Conservation (phyloP, 169 alveolate species). For the Eimeria maxima region DNA sequence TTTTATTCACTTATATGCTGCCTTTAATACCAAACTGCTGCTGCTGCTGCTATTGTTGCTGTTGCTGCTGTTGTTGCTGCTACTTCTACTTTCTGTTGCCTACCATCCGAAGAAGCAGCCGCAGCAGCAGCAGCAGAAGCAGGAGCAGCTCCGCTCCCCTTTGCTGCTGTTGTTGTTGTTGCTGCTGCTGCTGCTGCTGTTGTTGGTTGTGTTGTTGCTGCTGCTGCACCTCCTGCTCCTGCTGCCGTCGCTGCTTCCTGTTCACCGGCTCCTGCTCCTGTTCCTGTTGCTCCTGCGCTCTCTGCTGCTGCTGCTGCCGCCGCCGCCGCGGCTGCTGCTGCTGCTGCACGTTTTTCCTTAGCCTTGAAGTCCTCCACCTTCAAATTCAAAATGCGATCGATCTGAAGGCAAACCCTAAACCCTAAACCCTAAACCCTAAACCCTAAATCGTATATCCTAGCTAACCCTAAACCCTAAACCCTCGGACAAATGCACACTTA, state of each 20-base stretch:
- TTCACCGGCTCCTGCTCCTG: background rate
- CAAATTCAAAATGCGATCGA: background rate
- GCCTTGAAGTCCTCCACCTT: background rate
- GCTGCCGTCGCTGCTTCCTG: constrained; percentile 31
- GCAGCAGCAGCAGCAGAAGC: too few species aligned
- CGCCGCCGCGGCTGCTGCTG: constrained; percentile 37
- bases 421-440: constrained; percentile 32
- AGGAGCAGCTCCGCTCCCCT: constrained; percentile 1
- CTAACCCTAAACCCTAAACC: constrained; percentile 30
- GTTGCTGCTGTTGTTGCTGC: constrained; percentile 16
- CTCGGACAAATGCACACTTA: background rate
- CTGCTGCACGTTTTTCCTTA: background rate
- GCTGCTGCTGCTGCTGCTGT: background rate
- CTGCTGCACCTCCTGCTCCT: background rate
- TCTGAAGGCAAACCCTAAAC: background rate
- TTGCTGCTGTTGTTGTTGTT: constrained; percentile 9
- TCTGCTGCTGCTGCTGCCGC: constrained; percentile 1
- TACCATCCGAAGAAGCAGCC: background rate
- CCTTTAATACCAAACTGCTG: too few species aligned
- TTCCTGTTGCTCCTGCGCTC: background rate
- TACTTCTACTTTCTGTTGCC: background rate
- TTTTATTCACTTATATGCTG: constrained; percentile 13
- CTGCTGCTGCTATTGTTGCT: background rate
- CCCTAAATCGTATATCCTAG: constrained; percentile 42
- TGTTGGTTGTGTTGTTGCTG: background rate